A percentile compares a stretch with the other conserved stretches of the same genome.
Conservation (phyloP, 805 yeast genomes). For the Teunomyces gatunensis region DNA sequence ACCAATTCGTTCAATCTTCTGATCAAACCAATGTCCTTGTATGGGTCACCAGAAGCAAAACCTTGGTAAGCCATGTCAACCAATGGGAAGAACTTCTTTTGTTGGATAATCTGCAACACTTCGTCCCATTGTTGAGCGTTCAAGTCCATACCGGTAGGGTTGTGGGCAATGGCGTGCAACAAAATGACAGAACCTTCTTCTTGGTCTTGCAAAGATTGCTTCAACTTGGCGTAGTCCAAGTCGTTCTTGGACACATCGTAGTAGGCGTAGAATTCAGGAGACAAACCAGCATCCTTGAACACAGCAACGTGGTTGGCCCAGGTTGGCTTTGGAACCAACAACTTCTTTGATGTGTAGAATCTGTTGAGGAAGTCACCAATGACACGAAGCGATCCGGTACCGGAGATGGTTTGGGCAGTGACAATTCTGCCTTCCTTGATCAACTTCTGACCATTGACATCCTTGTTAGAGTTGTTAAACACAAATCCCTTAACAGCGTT, state of each 20-base stretch:
- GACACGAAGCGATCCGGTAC: slow-evolving; percentile 91
- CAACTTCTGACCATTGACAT: slow-evolving; percentile 53
- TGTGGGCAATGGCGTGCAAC: slow-evolving; percentile 94
- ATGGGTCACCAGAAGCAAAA: slow-evolving; percentile 81
- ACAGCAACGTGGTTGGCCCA: slow-evolving; percentile 94
- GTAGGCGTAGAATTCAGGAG: slow-evolving; percentile 63
- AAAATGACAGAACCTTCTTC: slow-evolving; percentile 63
- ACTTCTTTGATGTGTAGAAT: slow-evolving; percentile 53
- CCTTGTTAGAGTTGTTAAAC: slow-evolving; percentile 57
- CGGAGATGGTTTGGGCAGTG: slow-evolving; percentile 86
- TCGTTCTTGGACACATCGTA: slow-evolving; percentile 61
- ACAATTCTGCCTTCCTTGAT: slow-evolving; percentile 64
- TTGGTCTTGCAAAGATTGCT: slow-evolving; percentile 54
- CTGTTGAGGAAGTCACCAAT: slow-evolving; percentile 72
- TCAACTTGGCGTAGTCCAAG: slow-evolving; percentile 63
- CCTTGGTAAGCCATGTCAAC: slow-evolving; percentile 97
- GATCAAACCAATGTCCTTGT: slow-evolving; percentile 58
- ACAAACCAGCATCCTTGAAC: slow-evolving; percentile 69
- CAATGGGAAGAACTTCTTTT: slow-evolving; percentile 67
- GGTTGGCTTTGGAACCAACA: slow-evolving; percentile 82
- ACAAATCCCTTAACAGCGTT: slow-evolving; percentile 66
- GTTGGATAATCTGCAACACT: slow-evolving; percentile 61
- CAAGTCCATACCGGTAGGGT: slow-evolving; percentile 96
- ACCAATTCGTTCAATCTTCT: slow-evolving; percentile 46
- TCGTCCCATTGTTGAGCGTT: slow-evolving; percentile 75